Evolutionary conservation across 164 flowering plant species (phyloP).

Genomic region (Aristolochia fimbriata): DNA sequence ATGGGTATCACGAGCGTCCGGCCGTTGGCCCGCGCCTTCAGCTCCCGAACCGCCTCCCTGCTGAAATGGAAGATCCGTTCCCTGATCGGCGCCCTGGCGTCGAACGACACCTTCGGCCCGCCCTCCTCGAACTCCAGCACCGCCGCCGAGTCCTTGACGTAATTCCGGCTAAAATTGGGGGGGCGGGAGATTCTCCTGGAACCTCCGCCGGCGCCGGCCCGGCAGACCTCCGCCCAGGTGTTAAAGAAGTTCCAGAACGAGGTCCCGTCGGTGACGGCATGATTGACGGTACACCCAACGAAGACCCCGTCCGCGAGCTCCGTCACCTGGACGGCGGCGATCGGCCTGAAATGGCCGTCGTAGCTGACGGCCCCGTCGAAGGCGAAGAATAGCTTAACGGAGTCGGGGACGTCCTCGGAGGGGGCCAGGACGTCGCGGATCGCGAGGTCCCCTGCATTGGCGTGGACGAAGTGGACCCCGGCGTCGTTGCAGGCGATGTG

Average conservation of each 20-base stretch:
- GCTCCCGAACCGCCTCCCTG: conserved; percentile 39
- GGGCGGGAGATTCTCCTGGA: conserved; percentile 23
- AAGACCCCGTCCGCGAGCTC: conserved; percentile 72
- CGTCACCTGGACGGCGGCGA: conserved; percentile 70
- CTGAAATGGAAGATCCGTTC: conserved; percentile 72
- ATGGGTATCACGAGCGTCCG: conserved; percentile 2
- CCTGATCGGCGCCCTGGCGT: conserved; percentile 44
- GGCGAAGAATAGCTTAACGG: conserved; percentile 38
- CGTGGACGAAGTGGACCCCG: conserved; percentile 60
- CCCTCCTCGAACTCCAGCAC: conserved; percentile 53
- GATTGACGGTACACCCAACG: conserved; percentile 67
- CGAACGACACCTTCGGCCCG: conserved; percentile 51
- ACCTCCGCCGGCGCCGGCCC: conserved; percentile 20
- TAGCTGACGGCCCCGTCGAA: conserved; percentile 50
- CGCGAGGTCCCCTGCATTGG: conserved; percentile 32
- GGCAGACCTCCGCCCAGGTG: conserved; percentile 48
- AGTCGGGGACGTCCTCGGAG: conserved; percentile 31
- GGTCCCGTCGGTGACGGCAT: conserved; percentile 78
- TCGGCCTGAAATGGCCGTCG: conserved; percentile 54
- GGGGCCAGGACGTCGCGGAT: conserved; percentile 23
- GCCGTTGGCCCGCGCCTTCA: conserved; percentile 50
- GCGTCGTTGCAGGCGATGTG: conserved; percentile 54
- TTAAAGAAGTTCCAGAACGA: conserved; percentile 93
- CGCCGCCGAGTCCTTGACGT: conserved; percentile 51
- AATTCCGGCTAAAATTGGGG: conserved; percentile 49